These are phyloP conservation scores for Hortaea werneckii DNA, from an alignment of 2,329 filamentous ascomycete species.

Conservation along the genomic window DNA sequence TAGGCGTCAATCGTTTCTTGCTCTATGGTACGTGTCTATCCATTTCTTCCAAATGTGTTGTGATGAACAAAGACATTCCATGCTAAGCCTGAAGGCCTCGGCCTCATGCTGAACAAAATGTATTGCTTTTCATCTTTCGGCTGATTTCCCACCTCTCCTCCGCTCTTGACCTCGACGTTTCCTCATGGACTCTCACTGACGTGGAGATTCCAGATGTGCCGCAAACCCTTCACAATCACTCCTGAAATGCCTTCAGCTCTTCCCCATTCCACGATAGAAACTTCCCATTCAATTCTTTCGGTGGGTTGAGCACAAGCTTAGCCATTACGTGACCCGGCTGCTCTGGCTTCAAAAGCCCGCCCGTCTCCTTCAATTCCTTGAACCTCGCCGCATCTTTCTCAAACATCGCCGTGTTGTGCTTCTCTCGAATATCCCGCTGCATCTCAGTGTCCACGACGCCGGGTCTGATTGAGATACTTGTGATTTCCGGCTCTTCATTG, in stretches of 20 bases:
- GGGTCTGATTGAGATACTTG: constrained; percentile 61
- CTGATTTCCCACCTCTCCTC: constrained; percentile 43
- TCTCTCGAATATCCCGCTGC: constrained; percentile 71
- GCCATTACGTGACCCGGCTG: constrained; percentile 82
- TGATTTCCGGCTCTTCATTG: constrained; percentile 67
- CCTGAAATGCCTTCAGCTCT: constrained; percentile 23
- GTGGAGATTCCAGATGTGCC: too few species aligned
- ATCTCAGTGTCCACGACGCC: constrained; percentile 83
- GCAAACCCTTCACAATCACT: too few species aligned
- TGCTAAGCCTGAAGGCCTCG: constrained; percentile 62
- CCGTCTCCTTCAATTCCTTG: constrained; percentile 55
- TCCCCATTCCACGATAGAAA: constrained; percentile 52
- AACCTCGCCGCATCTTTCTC: constrained; percentile 54
- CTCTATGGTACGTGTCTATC: constrained; percentile 16
- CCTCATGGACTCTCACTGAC: too few species aligned
- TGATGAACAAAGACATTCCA: constrained; percentile 65
- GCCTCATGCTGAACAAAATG: constrained; percentile 53
- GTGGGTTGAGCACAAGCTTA: constrained; percentile 57
- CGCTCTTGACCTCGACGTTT: too few species aligned
- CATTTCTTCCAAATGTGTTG: constrained; percentile 23
- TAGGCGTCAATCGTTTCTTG: too few species aligned
- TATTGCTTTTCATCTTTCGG: constrained; percentile 77
- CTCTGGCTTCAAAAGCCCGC: constrained; percentile 60
- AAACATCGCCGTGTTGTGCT: constrained; percentile 54
- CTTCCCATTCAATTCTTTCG: constrained; percentile 61